phyloP scores from a whole-genome alignment of 2,329 filamentous ascomycete species.

The Dendrostoma leiphaemia region DNA sequence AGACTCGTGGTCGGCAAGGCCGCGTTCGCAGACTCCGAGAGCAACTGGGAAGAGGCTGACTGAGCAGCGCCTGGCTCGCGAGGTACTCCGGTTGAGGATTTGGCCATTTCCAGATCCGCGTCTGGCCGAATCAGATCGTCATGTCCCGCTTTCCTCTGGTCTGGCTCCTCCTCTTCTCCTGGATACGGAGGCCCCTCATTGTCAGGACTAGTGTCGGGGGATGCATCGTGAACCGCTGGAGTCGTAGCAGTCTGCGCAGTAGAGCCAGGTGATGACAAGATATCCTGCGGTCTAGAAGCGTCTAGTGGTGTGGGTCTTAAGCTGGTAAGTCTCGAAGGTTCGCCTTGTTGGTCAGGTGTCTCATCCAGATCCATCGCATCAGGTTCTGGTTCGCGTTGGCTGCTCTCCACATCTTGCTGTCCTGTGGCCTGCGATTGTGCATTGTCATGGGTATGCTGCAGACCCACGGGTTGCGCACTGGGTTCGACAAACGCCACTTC shows the following conservation, averaged over 20 bases:
- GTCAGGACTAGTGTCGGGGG: conserved; percentile 72
- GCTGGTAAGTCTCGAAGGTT: conserved; percentile 26
- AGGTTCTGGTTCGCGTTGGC: conserved; percentile 22
- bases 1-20: conserved; percentile 6
- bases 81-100: neutral
- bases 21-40: conserved; percentile 39
- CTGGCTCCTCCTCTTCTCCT: conserved; percentile 45
- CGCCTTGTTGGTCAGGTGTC: conserved; percentile 27
- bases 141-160: conserved; percentile 34
- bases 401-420: neutral
- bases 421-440: neutral
- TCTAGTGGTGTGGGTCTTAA: conserved; percentile 36
- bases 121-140: conserved; percentile 22
- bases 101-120: conserved; percentile 20
- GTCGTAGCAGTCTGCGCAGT: conserved; percentile 74
- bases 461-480: neutral
- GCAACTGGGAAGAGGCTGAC: conserved; percentile 43
- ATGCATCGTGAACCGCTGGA: conserved; percentile 64
- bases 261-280: conserved; percentile 57
- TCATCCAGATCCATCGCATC: conserved; percentile 20
- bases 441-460: neutral
- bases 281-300: conserved; percentile 37
- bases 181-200: conserved; percentile 60
- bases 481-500: conserved; percentile 15
- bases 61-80: conserved; percentile 23